These are phyloP conservation scores for Raffaelea deltoideospora DNA, from an alignment of 2,329 filamentous ascomycete species.

Conservation along the genomic window DNA sequence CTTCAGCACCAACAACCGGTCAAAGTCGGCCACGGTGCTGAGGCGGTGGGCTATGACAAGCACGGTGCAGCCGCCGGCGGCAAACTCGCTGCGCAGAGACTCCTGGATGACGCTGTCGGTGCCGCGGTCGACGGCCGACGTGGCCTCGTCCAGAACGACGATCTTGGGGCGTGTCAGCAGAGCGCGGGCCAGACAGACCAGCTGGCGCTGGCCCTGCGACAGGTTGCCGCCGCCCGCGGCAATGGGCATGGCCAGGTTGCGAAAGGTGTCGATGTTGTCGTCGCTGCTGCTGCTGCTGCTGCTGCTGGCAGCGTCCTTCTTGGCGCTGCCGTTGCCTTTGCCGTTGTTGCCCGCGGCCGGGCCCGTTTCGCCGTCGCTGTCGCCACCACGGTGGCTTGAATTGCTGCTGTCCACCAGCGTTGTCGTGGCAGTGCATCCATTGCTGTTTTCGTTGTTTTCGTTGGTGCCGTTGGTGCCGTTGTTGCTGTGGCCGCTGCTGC, in stretches of 20 bases:
- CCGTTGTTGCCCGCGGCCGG: no score
- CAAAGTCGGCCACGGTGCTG: conserved; percentile 34
- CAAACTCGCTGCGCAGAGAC: conserved; percentile 31
- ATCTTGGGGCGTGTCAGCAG: conserved; percentile 25
- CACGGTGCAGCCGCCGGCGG: conserved; percentile 39
- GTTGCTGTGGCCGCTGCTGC: conserved; percentile 2
- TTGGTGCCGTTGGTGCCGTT: not conserved
- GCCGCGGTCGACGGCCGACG: conserved; percentile 35
- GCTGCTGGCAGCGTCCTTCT: not conserved
- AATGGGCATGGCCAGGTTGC: conserved; percentile 17
- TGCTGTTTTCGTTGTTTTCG: no score
- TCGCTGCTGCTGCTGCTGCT: not conserved
- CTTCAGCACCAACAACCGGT: conserved; percentile 32
- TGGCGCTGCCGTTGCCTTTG: not conserved
- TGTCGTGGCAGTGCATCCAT: no score
- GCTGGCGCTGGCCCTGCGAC: conserved; percentile 32
- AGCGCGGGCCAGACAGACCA: conserved; percentile 31
- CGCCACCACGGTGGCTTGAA: no score
- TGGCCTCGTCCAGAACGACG: conserved; percentile 26
- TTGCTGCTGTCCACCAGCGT: no score
- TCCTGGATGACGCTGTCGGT: conserved; percentile 43
- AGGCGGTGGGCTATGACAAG: conserved; percentile 23
- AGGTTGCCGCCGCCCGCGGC: conserved; percentile 19
- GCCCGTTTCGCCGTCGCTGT: no score
- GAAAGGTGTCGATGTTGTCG: conserved; percentile 15